phyloP scores from a whole-genome alignment of 306 rosid species.

The Cucumis hystrix region DNA sequence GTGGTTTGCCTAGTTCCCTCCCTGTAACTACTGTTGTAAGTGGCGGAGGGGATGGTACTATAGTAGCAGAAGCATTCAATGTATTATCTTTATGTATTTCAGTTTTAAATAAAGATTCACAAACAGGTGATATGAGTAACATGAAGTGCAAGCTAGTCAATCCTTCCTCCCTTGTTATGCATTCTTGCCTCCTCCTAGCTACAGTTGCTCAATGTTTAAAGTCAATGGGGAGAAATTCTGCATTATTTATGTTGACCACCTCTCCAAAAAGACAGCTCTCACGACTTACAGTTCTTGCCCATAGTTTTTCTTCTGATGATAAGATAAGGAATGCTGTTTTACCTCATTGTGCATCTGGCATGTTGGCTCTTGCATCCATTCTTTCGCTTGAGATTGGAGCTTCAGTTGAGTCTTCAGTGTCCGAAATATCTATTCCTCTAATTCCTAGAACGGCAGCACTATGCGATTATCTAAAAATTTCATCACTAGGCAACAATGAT shows the following conservation, averaged over 20 bases:
- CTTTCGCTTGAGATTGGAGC: slow-evolving; percentile 67
- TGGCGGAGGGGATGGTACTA: slow-evolving; percentile 89
- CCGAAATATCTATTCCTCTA: slow-evolving; percentile 66
- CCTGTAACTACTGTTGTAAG: slow-evolving; percentile 88
- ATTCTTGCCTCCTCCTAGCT: slow-evolving; percentile 73
- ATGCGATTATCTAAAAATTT: slow-evolving; percentile 47
- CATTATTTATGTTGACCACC: slow-evolving; percentile 69
- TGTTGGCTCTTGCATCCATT: slow-evolving; percentile 83
- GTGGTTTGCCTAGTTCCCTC: slow-evolving; percentile 81
- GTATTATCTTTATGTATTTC: slow-evolving; percentile 49
- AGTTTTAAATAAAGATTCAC: slow-evolving; percentile 44
- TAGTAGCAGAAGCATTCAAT: slow-evolving; percentile 68
- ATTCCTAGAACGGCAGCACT: slow-evolving; percentile 63
- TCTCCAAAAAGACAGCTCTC: slow-evolving; percentile 75
- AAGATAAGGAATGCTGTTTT: slow-evolving; percentile 31
- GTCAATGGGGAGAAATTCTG: slow-evolving; percentile 78
- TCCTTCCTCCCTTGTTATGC: slow-evolving; percentile 44
- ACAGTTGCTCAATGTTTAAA: slow-evolving; percentile 63
- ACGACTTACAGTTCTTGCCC: slow-evolving; percentile 62
- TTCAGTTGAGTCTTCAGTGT: slow-evolving; percentile 56
- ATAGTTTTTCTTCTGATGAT: slow-evolving; percentile 49
- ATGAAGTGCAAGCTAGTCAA: slow-evolving; percentile 43
- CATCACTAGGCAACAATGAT: slow-evolving; percentile 35
- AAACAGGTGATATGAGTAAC: slow-evolving; percentile 37
- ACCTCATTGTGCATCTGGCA: slow-evolving; percentile 56